Percentiles rank a stretch among this genome's conserved stretches.
Evolutionary conservation across 345 rosid species (phyloP).

Genomic region (Hibiscus mutabilis): DNA sequence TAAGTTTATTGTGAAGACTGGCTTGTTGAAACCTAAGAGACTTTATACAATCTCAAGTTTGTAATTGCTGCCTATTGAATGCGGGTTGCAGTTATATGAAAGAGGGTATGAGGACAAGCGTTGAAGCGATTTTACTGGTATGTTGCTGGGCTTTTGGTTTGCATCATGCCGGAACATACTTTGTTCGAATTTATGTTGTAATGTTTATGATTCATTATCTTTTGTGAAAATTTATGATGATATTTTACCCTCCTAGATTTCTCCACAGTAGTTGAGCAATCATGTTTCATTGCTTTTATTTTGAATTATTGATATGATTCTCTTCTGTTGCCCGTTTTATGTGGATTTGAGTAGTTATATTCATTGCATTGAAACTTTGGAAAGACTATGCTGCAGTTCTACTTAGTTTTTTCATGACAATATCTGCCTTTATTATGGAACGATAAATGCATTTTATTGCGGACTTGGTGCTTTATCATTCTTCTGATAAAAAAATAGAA

Average conservation of each 20-base stretch:
- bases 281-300: not conserved
- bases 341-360: not conserved
- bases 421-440: not conserved
- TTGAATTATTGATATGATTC: not conserved
- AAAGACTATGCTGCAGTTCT: not conserved
- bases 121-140: conserved; percentile 92
- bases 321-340: not conserved
- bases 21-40: not conserved
- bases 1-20: not conserved
- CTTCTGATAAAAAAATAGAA: not conserved
- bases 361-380: not conserved
- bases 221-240: conserved; percentile 1
- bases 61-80: conserved; percentile 13
- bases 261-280: not conserved
- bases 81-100: conserved; percentile 66
- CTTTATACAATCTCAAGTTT: not conserved
- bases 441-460: not conserved
- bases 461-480: not conserved
- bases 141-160: conserved; percentile 6
- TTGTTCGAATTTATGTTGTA: not conserved
- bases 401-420: not conserved
- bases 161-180: not conserved
- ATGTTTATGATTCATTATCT: not conserved
- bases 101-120: conserved; percentile 97
- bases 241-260: not conserved